Evolutionary conservation across 1,284 basidiomycete species (phyloP), one percentile per base, ranked within the genome.

Genomic region (Trametes versicolor): DNA sequence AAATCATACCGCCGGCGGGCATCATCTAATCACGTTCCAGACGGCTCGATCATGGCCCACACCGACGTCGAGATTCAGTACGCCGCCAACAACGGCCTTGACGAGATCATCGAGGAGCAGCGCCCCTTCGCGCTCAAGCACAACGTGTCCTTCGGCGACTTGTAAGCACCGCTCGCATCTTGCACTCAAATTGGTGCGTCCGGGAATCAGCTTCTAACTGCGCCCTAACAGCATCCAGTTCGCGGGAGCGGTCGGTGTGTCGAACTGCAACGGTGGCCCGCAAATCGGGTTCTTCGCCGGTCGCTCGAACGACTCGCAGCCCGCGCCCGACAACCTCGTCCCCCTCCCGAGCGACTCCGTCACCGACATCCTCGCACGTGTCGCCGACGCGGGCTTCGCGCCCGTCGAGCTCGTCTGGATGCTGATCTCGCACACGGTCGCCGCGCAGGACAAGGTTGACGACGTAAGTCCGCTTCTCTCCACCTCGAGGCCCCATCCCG

Each of bases 221-320:
- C 36, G 2, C 39, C 34, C 36, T 41, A 3, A 59, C 63, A 76
- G 74, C 60, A 76, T 77, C 56, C 74, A 75, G 55, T 75, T 77
- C 56, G 74, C 76, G 15, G 75, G 73, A 32, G 76, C 76, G 4
- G 72, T 78, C 39, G 76, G 72, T 15, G 70, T 72, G 2, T 63
- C 68, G 19, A 76, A 76, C 70, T 77, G 76, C 67, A 71, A 73
- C 49, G 76, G 75, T 53, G 75, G 73, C 23, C 75, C 75, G 23
- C 70, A 59, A 21, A 60, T 76, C 27, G 47, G 70, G 29, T 75
- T 75, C 73, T 70, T 75, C 49, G 65, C 74, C 6, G 76, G 76
- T 19, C 68, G 70, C 19, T 67, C 64, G 13, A 55, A 67, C 36
- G 70, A 72, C 49, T 75, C 70, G 8, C 70, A 69, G 45, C 65